Evolutionary conservation across 2,329 filamentous ascomycete species (phyloP), one percentile per base, ranked within the genome.

Genomic region (Xylariaceae sp.): DNA sequence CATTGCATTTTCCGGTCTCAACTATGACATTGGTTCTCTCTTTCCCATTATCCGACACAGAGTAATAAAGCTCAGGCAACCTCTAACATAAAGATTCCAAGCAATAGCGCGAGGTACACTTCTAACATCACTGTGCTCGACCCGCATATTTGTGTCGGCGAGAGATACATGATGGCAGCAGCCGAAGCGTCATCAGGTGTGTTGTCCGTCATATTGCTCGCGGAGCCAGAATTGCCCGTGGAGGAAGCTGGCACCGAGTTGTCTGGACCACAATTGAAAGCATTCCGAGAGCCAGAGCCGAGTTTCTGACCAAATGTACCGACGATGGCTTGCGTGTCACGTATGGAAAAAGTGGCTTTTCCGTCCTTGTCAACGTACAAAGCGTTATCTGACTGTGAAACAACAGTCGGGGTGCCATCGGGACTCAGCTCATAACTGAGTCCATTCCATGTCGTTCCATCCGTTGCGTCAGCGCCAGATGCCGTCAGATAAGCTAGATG

Each of bases 401-500:
- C 65, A 10, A 60, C 52, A 14, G 59, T 67, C 0, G 70, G 64
- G n/a, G 62, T 68, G 50, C 75, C 74, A 36, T 73, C 67, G 32
- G 61, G 60, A 51, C 66, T 70, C 42, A 64, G 54, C 58, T 73
- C 71, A 61, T 70, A 78, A 52, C 64, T 67, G 55, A 78, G 64
- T 41, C 74, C 74, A 58, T 76, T 75, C 68, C 70, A 78, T 7
- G 69, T 72, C 2, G 71, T 71, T 42, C 68, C 68, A 38, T 61
- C 53, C 12, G 68, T 67, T 7, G 68, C 64, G 48, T 77, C 74
- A 10, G 72, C 68, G 31, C 75, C 74, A 14, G 66, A 61, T 30
- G 66, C 71, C n/a, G 70, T 76, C 35, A 77, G 69, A 57, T 73
- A 73, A 4, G 74, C 70, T 17, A 78, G 63, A 54, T 70, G 71